Evolutionary conservation across 2,329 filamentous ascomycete species (phyloP), one percentile per base, ranked within the genome.

Genomic region (Colletotrichum liaoningense): DNA sequence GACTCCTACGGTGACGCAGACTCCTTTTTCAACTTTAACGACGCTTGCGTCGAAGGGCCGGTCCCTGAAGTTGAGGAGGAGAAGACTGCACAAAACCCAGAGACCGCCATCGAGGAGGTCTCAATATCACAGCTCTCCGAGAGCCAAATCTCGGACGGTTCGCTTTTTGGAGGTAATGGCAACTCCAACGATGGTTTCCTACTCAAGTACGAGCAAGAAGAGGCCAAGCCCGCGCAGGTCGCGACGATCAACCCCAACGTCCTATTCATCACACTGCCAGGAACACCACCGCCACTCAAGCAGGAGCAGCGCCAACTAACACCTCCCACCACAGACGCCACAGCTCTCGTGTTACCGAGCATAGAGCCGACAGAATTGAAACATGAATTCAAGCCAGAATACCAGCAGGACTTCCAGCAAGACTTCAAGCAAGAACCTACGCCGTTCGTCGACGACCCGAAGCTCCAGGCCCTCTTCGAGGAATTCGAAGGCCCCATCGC

Each of bases 1-100:
- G 60, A 73, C 22, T n/a, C 46, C 7, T 35, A 56, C 16, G 5
- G 42, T 1, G 66, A 69, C 1, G 54, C 46, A 2, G 16, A 54
- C 16, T 46, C 38, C 3, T 54, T 65, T 38, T 73, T 70, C 60
- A 60, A 70, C 55, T 59, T 69, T 4, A 4, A 16, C 6, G 67
- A 73, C 55, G 55, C 55, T 55, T 70, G 42, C 67, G 24, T 49
- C n/a, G 26, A 35, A 14, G 60, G 60, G 67, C 67, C 26, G 60
- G 70, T 11, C 46, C 60, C 60, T 9, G 42, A 52, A 19, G 46
- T 46, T 5, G 46, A 49, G 57, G 22, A 26, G 16, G 24, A 5
- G 26, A 7, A 22, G 5, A 46, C 46, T 2, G 4, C 26, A 14
- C 63, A 33, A 11, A 30, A 38, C 8, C 58, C 30, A 22, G 35